These are phyloP conservation scores for Mycena capillaripes DNA, from an alignment of 768 basidiomycete genomes.

Conservation along the genomic window DNA sequence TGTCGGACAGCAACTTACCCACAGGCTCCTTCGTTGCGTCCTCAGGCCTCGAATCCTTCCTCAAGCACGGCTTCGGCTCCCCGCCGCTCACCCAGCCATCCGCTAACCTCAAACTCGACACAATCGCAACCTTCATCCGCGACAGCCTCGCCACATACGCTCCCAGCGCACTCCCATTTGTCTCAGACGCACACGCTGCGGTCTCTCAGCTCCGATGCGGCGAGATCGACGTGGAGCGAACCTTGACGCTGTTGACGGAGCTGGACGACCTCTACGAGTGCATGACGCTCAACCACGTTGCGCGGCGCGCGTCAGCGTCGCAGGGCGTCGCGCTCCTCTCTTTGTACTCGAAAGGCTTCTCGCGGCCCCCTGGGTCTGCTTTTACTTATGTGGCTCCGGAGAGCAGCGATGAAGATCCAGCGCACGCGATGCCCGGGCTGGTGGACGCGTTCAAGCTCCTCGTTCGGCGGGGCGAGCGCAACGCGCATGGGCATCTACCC, in stretches of 20 bases:
- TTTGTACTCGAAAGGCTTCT: constrained; percentile 87
- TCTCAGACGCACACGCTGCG: constrained; percentile 75
- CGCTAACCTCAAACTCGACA: constrained; percentile 40
- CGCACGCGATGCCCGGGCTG: constrained; percentile 53
- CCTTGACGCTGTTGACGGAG: constrained; percentile 18
- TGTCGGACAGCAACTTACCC: constrained; percentile 94
- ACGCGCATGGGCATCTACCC: constrained; percentile 85
- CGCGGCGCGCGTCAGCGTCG: constrained; percentile 87
- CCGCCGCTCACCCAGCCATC: constrained; percentile 35
- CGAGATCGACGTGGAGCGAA: neutral
- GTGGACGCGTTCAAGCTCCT: constrained; percentile 79
- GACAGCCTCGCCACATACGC: constrained; percentile 87
- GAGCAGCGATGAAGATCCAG: neutral
- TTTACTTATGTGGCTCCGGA: constrained; percentile 43
- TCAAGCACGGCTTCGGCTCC: constrained; percentile 84
- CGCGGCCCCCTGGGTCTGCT: constrained; percentile 57
- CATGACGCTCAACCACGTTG: constrained; percentile 92
- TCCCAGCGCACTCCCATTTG: constrained; percentile 81
- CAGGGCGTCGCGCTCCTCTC: constrained; percentile 96
- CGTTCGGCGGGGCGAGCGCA: constrained; percentile 74
- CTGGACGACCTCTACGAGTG: constrained; percentile 87
- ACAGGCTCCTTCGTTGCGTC: constrained; percentile 98
- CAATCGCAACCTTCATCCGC: constrained; percentile 72
- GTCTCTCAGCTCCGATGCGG: constrained; percentile 44
- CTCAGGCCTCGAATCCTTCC: constrained; percentile 91